These are phyloP conservation scores for Penicillium longicatenatum DNA, from an alignment of 495 filamentous ascomycete species.

Conservation along the genomic window DNA sequence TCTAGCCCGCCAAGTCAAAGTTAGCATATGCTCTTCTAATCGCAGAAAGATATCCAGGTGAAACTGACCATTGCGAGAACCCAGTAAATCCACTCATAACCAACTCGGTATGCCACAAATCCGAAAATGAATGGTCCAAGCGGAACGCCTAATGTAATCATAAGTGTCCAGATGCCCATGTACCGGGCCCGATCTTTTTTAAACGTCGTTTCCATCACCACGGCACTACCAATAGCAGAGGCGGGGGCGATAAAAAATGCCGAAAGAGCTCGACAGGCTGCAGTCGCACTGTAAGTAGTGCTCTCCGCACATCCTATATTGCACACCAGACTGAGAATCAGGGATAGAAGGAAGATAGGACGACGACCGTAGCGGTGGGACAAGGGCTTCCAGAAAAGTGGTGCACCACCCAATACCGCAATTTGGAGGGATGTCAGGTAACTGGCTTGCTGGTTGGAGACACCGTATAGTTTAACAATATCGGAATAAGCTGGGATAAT, in stretches of 20 bases:
- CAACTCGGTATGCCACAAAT: conserved; percentile 44
- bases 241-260: conserved; percentile 57
- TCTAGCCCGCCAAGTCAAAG: conserved; percentile 27
- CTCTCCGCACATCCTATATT: conserved; percentile 50
- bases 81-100: conserved; percentile 48
- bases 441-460: conserved; percentile 42
- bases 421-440: conserved; percentile 57
- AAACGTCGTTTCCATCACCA: conserved; percentile 55
- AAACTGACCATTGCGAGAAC: conserved; percentile 45
- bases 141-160: conserved; percentile 53
- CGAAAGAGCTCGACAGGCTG: conserved; percentile 48
- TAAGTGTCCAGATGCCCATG: conserved; percentile 57
- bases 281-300: conserved; percentile 40
- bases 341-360: conserved; percentile 52
- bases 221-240: conserved; percentile 52
- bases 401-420: conserved; percentile 28
- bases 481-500: conserved; percentile 55
- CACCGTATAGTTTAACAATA: conserved; percentile 44
- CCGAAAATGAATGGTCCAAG: conserved; percentile 50
- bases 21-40: conserved; percentile 9
- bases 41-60: background rate
- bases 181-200: conserved; percentile 49
- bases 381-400: conserved; percentile 58
- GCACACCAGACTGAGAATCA: conserved; percentile 44
- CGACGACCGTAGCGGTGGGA: conserved; percentile 59